Percentiles rank a stretch among this genome's conserved stretches.
Conservation (phyloP, 2,329 filamentous ascomycete species). For the Cryphonectria nitschkei region DNA sequence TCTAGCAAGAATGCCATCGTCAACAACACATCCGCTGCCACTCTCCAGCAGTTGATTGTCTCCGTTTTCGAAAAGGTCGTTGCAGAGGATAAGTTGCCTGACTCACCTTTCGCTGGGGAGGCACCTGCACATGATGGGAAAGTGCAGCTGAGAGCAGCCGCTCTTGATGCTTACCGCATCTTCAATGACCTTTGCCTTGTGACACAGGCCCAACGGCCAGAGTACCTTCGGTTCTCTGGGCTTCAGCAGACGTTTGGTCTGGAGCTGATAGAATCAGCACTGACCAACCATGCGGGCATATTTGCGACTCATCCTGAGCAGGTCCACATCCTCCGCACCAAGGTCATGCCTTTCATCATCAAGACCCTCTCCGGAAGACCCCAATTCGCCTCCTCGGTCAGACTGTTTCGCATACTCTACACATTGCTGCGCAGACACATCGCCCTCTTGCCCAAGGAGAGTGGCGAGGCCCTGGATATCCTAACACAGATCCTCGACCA, state of each 20-base stretch:
- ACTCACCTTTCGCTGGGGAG: conserved; percentile 65
- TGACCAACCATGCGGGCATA: conserved; percentile 82
- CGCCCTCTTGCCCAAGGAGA: conserved; percentile 73
- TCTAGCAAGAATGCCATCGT: conserved; percentile 91
- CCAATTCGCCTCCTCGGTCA: conserved; percentile 80
- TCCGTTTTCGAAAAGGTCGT: conserved; percentile 92
- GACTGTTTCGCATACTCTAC: conserved; percentile 81
- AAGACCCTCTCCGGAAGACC: conserved; percentile 76
- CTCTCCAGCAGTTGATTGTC: conserved; percentile 89
- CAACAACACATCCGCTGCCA: conserved; percentile 95
- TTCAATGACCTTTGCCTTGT: conserved; percentile 90
- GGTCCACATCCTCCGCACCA: conserved; percentile 72
- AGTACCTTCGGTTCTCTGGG: conserved; percentile 78
- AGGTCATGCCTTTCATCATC: conserved; percentile 83
- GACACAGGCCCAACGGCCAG: conserved; percentile 80
- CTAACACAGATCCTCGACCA: conserved; percentile 87
- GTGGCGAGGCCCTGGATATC: conserved; percentile 79
- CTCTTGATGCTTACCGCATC: conserved; percentile 83
- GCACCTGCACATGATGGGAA: conserved; percentile 68
- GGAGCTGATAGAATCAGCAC: conserved; percentile 87
- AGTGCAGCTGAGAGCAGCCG: conserved; percentile 72
- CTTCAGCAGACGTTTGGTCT: conserved; percentile 83
- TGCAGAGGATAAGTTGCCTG: conserved; percentile 71
- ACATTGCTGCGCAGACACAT: conserved; percentile 81
- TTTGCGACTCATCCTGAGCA: conserved; percentile 82